Evolutionary conservation across 176 grass and related monocot species (phyloP), one percentile per base, ranked within the genome.

Genomic region (Cenchrus purpureus): DNA sequence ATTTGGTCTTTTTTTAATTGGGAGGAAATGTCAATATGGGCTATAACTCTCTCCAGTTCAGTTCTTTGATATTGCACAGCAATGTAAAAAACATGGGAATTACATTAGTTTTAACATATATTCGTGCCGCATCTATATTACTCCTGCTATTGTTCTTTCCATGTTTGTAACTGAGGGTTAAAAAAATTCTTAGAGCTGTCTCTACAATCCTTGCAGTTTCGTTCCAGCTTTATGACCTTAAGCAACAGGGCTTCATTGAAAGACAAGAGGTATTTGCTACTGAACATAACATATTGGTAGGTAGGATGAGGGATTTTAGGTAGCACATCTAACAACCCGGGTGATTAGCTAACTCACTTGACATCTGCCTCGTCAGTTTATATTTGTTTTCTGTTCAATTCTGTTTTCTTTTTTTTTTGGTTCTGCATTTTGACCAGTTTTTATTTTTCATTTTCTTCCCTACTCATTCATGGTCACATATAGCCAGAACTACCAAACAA

Each of bases 181-280:
- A 66, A 74, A 66, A 74, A 61, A 52, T 71, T 56, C 64, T 87
- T 66, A 32, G 29, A 43, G 31, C 5, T 78, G 20, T 14, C 28
- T 78, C 17, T 43, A 31, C 63, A 76, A 81, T 89, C 34, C 79
- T 66, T 85, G 78, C 90, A 95, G 95, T 95, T 91, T 95, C 95
- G 61, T 98, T 98, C 91, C 89, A 98, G 63, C 83, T 98, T 80
- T 95, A 98, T 84, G 93, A 98, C 85, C 91, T 98, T 60, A 98
- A 98, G 87, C 95, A 98, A 79, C 95, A 98, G 85, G 93, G 93
- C 15, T 98, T 93, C 89, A 98, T 98, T 85, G 93, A 98, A 87
- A 91, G 91, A 88, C 95, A 93, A 85, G 95, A 98, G 95, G 95
- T 98, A 91, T 34, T 32, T 87, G 19, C n/a, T 62, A 1, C 79